These are phyloP conservation scores for Xylariaceae sp. DNA, from an alignment of 2,329 filamentous ascomycete species.

Conservation along the genomic window DNA sequence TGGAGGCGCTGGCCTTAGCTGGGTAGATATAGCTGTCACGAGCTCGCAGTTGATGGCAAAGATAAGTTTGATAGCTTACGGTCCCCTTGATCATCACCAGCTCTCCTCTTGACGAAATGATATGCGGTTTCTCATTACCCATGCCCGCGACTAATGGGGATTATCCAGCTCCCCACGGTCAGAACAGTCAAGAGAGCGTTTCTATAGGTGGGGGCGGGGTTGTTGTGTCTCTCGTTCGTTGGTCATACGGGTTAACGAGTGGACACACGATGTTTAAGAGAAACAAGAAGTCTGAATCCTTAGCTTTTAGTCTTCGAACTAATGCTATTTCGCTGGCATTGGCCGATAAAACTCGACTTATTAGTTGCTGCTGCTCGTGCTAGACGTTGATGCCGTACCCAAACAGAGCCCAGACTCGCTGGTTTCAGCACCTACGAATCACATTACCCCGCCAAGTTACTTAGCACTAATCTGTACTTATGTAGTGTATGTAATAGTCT, in stretches of 20 bases:
- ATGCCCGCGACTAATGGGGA: conserved; percentile 28
- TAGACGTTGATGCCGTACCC: no score
- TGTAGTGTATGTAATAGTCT: no score
- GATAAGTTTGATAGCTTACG: conserved; percentile 16
- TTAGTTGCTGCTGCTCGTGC: no score
- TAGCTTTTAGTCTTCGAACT: conserved; percentile 15
- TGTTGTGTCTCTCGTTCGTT: conserved; percentile 23
- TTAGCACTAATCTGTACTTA: no score
- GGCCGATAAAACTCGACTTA: conserved; percentile 18
- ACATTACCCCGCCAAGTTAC: no score
- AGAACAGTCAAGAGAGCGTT: conserved; percentile 20
- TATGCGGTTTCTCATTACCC: conserved; percentile 33
- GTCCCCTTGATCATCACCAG: conserved; percentile 27
- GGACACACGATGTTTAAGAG: conserved; percentile 11
- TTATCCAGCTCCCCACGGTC: conserved; percentile 26
- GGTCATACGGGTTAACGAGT: conserved; percentile 14
- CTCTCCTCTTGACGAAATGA: conserved; percentile 34
- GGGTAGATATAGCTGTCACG: conserved; percentile 10
- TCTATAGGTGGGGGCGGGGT: conserved; percentile 26
- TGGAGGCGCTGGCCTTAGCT: no score
- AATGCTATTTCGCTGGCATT: conserved; percentile 19
- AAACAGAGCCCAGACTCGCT: no score
- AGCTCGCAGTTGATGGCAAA: not conserved
- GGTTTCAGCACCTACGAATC: no score
- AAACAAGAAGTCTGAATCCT: conserved; percentile 15